These are phyloP conservation scores for Nitzschia sp. DNA, from an alignment of 108 stramenopile genomes.

Conservation along the genomic window DNA sequence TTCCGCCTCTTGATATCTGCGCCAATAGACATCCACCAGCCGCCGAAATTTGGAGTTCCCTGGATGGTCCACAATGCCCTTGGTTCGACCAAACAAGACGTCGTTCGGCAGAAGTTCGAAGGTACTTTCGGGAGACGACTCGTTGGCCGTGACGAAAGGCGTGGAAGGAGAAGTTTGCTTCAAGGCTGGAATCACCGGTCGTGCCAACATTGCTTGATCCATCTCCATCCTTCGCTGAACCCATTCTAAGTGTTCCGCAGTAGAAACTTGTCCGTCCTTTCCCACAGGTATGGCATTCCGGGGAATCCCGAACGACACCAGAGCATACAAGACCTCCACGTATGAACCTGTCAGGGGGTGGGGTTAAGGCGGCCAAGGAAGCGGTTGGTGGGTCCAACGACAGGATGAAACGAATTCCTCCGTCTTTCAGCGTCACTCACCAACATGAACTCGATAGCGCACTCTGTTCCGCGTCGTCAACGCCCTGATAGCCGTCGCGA, in stretches of 20 bases:
- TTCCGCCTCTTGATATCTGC: constrained; percentile 20
- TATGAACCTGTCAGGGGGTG: constrained; percentile 17
- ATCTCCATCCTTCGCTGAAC: constrained; percentile 4
- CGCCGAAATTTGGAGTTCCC: constrained; percentile 32
- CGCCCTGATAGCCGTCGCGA: not conserved
- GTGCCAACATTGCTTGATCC: too few relatives aligned
- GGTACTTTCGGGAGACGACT: not conserved
- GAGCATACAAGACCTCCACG: constrained; percentile 10
- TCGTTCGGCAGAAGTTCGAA: constrained; percentile 25
- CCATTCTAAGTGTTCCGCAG: constrained; percentile 8
- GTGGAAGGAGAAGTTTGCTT: too few relatives aligned
- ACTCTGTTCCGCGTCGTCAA: constrained; percentile 1
- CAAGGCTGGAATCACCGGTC: too few relatives aligned
- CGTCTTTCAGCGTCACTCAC: constrained; percentile 6
- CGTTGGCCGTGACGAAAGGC: too few relatives aligned
- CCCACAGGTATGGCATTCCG: constrained; percentile 8
- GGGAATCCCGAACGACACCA: constrained; percentile 23
- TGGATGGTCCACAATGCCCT: constrained; percentile 40
- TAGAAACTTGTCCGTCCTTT: not conserved
- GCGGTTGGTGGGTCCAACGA: too few relatives aligned
- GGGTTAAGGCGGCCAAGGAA: too few relatives aligned
- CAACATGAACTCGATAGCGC: constrained; percentile 16
- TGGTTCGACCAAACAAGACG: constrained; percentile 71
- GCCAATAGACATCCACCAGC: constrained; percentile 12
- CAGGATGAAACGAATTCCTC: too few relatives aligned